phyloP scores from a whole-genome alignment of 768 basidiomycete genomes.

The Boletus rubropictus region DNA sequence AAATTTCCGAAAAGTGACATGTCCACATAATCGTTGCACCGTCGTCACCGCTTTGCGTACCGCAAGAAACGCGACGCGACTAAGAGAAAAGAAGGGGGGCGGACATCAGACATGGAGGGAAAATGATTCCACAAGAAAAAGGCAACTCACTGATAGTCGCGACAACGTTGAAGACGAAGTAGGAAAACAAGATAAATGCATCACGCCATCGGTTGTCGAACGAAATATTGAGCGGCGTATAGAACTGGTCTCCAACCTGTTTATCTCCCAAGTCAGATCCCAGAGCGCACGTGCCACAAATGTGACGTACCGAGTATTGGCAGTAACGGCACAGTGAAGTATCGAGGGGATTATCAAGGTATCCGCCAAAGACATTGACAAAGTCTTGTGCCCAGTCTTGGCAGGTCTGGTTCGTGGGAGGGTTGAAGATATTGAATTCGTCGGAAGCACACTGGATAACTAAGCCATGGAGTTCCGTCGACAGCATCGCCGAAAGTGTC shows the following conservation, averaged over 20 bases:
- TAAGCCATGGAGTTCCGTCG: conserved; percentile 73
- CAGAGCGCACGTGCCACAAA: not conserved
- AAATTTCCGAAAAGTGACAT: not conserved
- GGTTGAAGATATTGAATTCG: conserved; percentile 69
- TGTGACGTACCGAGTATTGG: conserved; percentile 41
- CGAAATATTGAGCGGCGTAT: conserved; percentile 57
- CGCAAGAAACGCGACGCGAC: conserved; percentile 69
- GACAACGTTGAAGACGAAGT: conserved; percentile 66
- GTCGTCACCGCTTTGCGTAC: conserved; percentile 52
- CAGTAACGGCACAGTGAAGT: conserved; percentile 68
- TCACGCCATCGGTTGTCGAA: conserved; percentile 65
- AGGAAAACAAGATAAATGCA: conserved; percentile 59
- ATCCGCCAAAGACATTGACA: conserved; percentile 58
- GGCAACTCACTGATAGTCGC: conserved; percentile 43
- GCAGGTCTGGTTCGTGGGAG: conserved; percentile 74
- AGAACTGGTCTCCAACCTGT: conserved; percentile 65
- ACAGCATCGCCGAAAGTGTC: conserved; percentile 63
- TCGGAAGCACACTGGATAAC: conserved; percentile 54
- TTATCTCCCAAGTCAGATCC: not conserved
- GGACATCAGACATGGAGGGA: not conserved
- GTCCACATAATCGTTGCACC: not conserved
- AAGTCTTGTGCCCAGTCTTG: conserved; percentile 64
- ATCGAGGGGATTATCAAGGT: conserved; percentile 62
- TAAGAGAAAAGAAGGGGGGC: conserved; percentile 3
- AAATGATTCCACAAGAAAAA: not conserved